These are phyloP conservation scores for Seiridium cupressi DNA, from an alignment of 2,329 filamentous ascomycete species.

Conservation along the genomic window DNA sequence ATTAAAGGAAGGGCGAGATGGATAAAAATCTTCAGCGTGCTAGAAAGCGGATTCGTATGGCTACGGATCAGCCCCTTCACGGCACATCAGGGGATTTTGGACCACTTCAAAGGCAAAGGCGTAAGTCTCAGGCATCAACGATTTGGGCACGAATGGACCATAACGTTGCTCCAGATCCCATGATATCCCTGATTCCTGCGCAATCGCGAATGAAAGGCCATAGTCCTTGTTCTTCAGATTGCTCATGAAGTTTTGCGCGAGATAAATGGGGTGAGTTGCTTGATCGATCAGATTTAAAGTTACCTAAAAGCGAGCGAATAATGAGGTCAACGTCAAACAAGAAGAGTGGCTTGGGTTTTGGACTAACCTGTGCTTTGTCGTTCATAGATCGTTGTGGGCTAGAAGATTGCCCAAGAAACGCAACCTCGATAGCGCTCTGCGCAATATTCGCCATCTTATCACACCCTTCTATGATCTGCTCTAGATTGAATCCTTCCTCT, in stretches of 20 bases:
- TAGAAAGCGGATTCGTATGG: no score
- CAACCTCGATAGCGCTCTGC: background rate
- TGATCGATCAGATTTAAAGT: background rate
- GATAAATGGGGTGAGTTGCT: background rate
- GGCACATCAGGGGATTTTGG: background rate
- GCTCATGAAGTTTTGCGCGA: background rate
- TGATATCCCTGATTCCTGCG: background rate
- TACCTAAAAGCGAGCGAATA: background rate
- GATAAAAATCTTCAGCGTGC: no score
- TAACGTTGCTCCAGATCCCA: background rate
- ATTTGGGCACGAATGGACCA: background rate
- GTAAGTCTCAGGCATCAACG: conserved; percentile 2
- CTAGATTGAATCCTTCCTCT: background rate
- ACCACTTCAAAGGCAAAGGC: background rate
- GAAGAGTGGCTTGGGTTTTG: no score
- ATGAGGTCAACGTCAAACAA: background rate
- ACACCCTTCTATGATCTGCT: background rate
- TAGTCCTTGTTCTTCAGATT: conserved; percentile 1
- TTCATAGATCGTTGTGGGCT: no score
- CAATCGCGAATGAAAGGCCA: background rate
- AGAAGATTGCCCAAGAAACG: no score
- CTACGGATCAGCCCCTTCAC: background rate
- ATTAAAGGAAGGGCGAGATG: no score
- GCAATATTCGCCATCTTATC: background rate
- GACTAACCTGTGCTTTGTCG: no score